Evolutionary conservation across 176 grass and related monocot species (phyloP).

Genomic region (Paspalum notatum): DNA sequence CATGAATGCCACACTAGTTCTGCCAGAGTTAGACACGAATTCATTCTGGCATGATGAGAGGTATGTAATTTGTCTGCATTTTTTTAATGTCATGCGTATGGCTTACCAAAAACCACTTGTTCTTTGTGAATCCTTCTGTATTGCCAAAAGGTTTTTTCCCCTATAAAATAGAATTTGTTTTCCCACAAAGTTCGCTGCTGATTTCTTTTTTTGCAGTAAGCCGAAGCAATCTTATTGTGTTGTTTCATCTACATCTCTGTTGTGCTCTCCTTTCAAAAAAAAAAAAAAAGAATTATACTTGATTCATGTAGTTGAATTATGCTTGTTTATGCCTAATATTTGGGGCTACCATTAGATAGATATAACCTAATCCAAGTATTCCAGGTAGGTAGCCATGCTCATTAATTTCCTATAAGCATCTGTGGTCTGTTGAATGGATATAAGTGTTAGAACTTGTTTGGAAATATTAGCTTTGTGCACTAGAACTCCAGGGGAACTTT

Average conservation of each 20-base stretch:
- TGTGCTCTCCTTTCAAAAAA: neutral
- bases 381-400: neutral
- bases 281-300: too few species aligned
- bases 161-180: neutral
- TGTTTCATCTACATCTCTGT: neutral
- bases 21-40: slow-evolving; percentile 96
- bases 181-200: neutral
- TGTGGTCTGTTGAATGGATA: neutral
- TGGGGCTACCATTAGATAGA: neutral
- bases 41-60: slow-evolving; percentile 98
- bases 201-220: neutral
- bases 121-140: slow-evolving; percentile 10
- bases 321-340: slow-evolving; percentile 3
- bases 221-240: neutral
- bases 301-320: neutral
- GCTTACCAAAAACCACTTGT: neutral
- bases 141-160: neutral
- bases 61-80: slow-evolving; percentile 50
- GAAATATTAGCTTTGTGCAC: slow-evolving; percentile 11
- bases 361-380: neutral
- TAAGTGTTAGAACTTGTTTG: neutral
- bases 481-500: neutral
- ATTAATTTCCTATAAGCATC: slow-evolving; percentile 18
- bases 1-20: slow-evolving; percentile 94
- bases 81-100: neutral